Evolutionary conservation across 75 land plant genomes (phyloP), one percentile per base, ranked within the genome.

Genomic region (Picea sitchensis): DNA sequence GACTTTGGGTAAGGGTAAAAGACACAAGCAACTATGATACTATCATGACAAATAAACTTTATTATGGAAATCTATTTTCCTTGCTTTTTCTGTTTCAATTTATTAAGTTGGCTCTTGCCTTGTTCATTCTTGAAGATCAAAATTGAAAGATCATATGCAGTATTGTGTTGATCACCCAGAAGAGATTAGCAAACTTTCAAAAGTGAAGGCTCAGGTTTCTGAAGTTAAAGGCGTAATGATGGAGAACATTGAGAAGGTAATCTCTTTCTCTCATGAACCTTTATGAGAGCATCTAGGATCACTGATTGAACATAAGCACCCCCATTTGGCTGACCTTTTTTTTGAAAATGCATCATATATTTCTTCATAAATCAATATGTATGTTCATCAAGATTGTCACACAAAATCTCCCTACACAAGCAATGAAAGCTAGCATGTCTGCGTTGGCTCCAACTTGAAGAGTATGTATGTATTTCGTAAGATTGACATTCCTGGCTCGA

Each of bases 141-240:
- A 86, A 14, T 82, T 92, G 71, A 92, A 90, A 80, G 94, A 90
- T 75, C 92, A 92, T 65, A 90, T 92, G 92, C 87, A 90, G 63
- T 86, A 92, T 84, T 81, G 89, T 20, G 79, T 90, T 77, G 94
- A 88, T 5, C 92, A 90, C 83, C 91, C 92, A 14, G 92, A 92
- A 72, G 94, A 92, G 71, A 88, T 90, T 76, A 92, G 85, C 65
- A 92, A 90, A 77, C 82, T 92, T 54, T 26, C 87, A 32, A 90
- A 90, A 84, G 91, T 92, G 47, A 90, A 92, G 83, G 90, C 88
- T 14, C 92, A 92, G 83, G 94, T 92, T 76, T 91, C 94, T 60
- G 92, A 92, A 86, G 92, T 92, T 17, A 90, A 92, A 78, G 92
- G 87, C 18, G 88, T 92, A 31, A 92, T 92, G 94, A 73, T 92